Percentiles rank a stretch among this genome's conserved stretches.
Evolutionary conservation across 495 filamentous ascomycete genomes (phyloP).

Genomic region (Talaromyces wortmannii): DNA sequence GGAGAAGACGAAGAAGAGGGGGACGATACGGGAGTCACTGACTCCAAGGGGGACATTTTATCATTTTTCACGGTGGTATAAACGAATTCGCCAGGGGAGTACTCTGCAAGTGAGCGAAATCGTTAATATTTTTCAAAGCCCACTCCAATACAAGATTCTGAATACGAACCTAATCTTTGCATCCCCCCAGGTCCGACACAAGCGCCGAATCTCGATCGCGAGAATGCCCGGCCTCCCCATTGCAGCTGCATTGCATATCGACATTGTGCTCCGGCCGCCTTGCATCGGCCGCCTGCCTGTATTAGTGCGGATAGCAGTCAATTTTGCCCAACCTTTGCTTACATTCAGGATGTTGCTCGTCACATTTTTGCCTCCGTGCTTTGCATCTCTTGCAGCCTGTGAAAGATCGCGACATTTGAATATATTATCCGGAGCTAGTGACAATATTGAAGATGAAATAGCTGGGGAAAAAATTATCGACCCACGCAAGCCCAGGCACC

Average conservation of each 20-base stretch:
- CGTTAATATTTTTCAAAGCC: conserved; percentile 1
- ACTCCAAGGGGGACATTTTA: conserved; percentile 12
- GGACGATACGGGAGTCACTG: conserved; percentile 10
- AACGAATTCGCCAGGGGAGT: conserved; percentile 41
- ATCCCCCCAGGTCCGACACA: conserved; percentile 35
- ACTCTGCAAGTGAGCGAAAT: conserved; percentile 19
- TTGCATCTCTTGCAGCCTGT: conserved; percentile 16
- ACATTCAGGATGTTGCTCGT: conserved; percentile 9
- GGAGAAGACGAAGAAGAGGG: conserved; percentile 13
- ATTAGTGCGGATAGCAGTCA: neutral
- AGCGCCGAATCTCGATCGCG: conserved; percentile 38
- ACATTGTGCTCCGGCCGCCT: conserved; percentile 24
- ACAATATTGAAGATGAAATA: too few species aligned
- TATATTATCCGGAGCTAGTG: neutral
- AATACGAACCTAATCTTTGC: conserved; percentile 33
- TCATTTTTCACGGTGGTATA: conserved; percentile 23
- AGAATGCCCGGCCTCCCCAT: conserved; percentile 35
- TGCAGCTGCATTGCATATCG: conserved; percentile 33
- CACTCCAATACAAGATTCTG: neutral
- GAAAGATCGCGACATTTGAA: conserved; percentile 37
- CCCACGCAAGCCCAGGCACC: too few species aligned
- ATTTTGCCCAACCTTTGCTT: neutral
- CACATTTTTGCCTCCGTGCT: conserved; percentile 11
- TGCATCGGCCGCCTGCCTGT: conserved; percentile 7
- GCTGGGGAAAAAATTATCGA: neutral